Conservation (phyloP, 2,329 filamentous ascomycete species). For the Claviceps purpurea region DNA sequence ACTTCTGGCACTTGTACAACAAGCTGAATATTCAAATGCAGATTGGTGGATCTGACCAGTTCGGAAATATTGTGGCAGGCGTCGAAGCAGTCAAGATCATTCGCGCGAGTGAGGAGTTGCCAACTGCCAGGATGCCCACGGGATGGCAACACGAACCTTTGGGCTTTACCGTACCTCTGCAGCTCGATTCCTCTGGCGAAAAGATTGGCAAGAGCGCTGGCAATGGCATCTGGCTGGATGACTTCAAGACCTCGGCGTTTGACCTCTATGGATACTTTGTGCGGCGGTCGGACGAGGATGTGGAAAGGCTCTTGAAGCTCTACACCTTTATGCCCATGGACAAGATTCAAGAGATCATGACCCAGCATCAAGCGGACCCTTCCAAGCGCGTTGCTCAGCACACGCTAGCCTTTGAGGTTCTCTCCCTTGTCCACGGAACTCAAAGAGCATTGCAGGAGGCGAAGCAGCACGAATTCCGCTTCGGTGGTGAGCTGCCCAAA, state of each 20-base stretch:
- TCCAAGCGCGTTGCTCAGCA: slow-evolving; percentile 71
- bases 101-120: slow-evolving; percentile 41
- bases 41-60: slow-evolving; percentile 92
- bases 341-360: slow-evolving; percentile 55
- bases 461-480: slow-evolving; percentile 36
- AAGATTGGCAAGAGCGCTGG: slow-evolving; percentile 95
- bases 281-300: slow-evolving; percentile 64
- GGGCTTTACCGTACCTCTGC: slow-evolving; percentile 80
- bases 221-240: slow-evolving; percentile 88
- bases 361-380: slow-evolving; percentile 52
- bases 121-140: slow-evolving; percentile 23
- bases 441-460: slow-evolving; percentile 50
- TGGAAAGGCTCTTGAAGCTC: slow-evolving; percentile 70
- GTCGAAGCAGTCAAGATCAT: slow-evolving; percentile 74
- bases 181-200: slow-evolving; percentile 71
- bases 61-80: slow-evolving; percentile 86
- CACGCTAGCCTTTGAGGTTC: slow-evolving; percentile 65
- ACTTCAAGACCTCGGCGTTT: slow-evolving; percentile 64
- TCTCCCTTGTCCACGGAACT: slow-evolving; percentile 64
- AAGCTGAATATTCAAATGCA: slow-evolving; percentile 63
- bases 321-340: slow-evolving; percentile 75
- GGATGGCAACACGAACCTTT: slow-evolving; percentile 46
- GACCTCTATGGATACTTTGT: slow-evolving; percentile 89
- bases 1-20: slow-evolving; percentile 80
- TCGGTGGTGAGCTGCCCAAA: slow-evolving; percentile 22